phyloP scores from a whole-genome alignment of 768 basidiomycete species.

The Xerocomellus dryophilus region DNA sequence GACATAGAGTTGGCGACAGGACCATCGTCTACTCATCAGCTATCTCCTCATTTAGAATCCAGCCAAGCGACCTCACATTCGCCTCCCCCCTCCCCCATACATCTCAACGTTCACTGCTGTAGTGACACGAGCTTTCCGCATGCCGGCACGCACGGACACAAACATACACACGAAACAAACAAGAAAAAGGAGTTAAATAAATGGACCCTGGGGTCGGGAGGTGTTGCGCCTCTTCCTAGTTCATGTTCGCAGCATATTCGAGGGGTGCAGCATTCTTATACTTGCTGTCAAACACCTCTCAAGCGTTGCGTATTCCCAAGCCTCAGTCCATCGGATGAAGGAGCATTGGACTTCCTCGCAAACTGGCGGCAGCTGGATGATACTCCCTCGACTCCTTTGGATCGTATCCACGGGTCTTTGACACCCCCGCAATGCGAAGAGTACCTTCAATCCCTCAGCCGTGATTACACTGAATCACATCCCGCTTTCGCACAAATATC shows the following conservation, averaged over 20 bases:
- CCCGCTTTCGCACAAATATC: constrained; percentile 49
- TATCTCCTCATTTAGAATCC: constrained; percentile 11
- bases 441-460: constrained; percentile 8
- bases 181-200: constrained; percentile 1
- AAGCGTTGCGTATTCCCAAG: constrained; percentile 6
- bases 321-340: constrained; percentile 2
- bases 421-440: constrained; percentile 18
- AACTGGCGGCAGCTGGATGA: neutral
- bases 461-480: constrained; percentile 35
- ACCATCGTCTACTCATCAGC: constrained; percentile 2
- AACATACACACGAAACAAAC: neutral
- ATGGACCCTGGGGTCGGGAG: constrained; percentile 1
- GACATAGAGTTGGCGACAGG: constrained; percentile 18
- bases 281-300: constrained; percentile 8
- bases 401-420: constrained; percentile 1
- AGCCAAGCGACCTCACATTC: constrained; percentile 6
- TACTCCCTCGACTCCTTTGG: neutral
- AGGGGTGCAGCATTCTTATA: constrained; percentile 48
- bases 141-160: neutral
- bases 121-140: constrained; percentile 8
- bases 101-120: neutral
- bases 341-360: constrained; percentile 20
- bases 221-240: constrained; percentile 47
- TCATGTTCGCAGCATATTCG: constrained; percentile 56
- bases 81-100: constrained; percentile 1